phyloP scores from a whole-genome alignment of 306 rosid genomes.

The Chamaecrista fasciculata region DNA sequence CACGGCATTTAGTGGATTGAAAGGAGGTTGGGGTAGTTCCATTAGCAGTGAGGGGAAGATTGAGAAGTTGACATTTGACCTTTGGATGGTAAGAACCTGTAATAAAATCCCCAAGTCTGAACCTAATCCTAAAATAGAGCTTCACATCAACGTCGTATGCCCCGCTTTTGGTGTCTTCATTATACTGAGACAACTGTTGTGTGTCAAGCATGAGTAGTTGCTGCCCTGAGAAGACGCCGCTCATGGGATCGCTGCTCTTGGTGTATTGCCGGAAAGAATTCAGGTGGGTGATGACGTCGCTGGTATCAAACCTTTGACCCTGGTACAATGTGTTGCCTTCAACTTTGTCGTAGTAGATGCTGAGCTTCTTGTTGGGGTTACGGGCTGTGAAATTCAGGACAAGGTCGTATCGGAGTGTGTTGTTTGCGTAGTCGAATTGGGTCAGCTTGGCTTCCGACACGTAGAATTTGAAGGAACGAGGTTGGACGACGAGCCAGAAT shows the following conservation, averaged over 20 bases:
- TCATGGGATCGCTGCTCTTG: constrained; percentile 40
- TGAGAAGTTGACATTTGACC: constrained; percentile 50
- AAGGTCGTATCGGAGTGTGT: constrained; percentile 39
- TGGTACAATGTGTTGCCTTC: constrained; percentile 37
- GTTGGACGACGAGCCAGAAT: constrained; percentile 66
- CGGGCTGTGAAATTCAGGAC: constrained; percentile 44
- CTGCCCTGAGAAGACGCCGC: constrained; percentile 40
- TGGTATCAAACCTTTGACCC: constrained; percentile 11
- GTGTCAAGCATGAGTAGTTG: constrained; percentile 1
- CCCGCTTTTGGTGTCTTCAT: constrained; percentile 34
- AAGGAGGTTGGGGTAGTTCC: constrained; percentile 26
- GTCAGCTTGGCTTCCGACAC: constrained; percentile 49
- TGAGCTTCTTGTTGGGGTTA: constrained; percentile 47
- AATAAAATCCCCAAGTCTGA: constrained; percentile 38
- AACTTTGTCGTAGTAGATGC: constrained; percentile 42
- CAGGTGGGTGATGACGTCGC: constrained; percentile 33
- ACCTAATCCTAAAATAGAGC: constrained; percentile 53
- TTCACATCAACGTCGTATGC: constrained; percentile 48
- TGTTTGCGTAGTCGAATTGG: constrained; percentile 46
- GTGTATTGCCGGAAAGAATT: constrained; percentile 39
- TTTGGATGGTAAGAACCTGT: constrained; percentile 42
- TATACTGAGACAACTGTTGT: constrained; percentile 23
- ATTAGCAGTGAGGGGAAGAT: constrained; percentile 36
- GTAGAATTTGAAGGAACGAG: constrained; percentile 49
- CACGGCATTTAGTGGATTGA: constrained; percentile 43